Conservation (phyloP, 306 rosid species). For the Rosa rugosa region DNA sequence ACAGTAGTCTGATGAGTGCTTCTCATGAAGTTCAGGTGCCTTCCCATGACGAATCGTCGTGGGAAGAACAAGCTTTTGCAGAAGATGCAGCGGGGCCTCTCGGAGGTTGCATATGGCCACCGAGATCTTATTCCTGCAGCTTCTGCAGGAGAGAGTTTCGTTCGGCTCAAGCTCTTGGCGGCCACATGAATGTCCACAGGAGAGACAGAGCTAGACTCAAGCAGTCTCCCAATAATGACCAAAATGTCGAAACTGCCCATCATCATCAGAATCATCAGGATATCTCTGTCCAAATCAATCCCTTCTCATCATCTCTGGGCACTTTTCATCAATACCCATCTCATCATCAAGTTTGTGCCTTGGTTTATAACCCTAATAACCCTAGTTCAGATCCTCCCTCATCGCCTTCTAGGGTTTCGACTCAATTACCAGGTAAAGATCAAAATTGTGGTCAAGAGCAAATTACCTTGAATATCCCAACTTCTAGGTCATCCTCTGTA, state of each 20-base stretch:
- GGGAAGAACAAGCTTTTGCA: slow-evolving; percentile 97
- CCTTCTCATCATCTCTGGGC: slow-evolving; percentile 35
- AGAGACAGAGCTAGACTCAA: slow-evolving; percentile 85
- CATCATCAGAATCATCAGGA: slow-evolving; percentile 10
- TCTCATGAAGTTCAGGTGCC: slow-evolving; percentile 21
- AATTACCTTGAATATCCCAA: slow-evolving; percentile 27
- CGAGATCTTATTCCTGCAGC: slow-evolving; percentile 88
- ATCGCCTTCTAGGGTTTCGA: slow-evolving; percentile 41
- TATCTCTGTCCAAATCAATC: slow-evolving; percentile 9
- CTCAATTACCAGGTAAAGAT: slow-evolving; percentile 30
- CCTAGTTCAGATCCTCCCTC: slow-evolving; percentile 46
- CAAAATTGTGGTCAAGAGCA: slow-evolving; percentile 17
- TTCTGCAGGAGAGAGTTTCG: slow-evolving; percentile 89
- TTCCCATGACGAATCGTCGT: slow-evolving; percentile 48
- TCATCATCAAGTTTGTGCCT: slow-evolving; percentile 38
- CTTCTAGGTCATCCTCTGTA: slow-evolving; percentile 25
- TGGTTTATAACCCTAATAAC: slow-evolving; percentile 46
- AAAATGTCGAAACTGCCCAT: slow-evolving; percentile 11
- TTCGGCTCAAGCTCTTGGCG: slow-evolving; percentile 93
- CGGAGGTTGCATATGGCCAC: slow-evolving; percentile 95
- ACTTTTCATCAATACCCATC: slow-evolving; percentile 37
- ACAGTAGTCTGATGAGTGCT: slow-evolving; percentile 27
- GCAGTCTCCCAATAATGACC: slow-evolving; percentile 51
- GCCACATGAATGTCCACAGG: slow-evolving; percentile 97
- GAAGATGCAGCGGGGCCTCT: slow-evolving; percentile 75